These are phyloP conservation scores for Laburnicola sp. DNA, from an alignment of 2,329 filamentous ascomycete genomes.

Conservation along the genomic window DNA sequence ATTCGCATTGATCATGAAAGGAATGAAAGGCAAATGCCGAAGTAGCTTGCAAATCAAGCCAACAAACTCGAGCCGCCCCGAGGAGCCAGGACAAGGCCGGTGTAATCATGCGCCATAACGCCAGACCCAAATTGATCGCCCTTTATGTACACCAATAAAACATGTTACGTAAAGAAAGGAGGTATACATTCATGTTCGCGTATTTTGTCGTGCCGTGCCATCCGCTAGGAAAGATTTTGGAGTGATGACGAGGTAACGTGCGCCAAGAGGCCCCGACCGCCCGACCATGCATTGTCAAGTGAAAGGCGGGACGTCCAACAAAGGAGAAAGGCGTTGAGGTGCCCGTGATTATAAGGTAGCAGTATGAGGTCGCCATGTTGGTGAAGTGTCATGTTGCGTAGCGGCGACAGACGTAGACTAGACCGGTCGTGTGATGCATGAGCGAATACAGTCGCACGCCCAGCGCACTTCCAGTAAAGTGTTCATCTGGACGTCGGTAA, in stretches of 20 bases:
- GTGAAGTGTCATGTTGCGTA: conserved; percentile 10
- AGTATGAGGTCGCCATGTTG: conserved; percentile 15
- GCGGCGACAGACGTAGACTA: conserved; percentile 13
- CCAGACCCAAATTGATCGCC: conserved; percentile 5
- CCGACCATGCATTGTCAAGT: conserved; percentile 30
- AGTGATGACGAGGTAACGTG: conserved; percentile 24
- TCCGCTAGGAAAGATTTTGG: conserved; percentile 1
- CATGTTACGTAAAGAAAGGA: conserved; percentile 15
- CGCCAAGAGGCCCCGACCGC: conserved; percentile 30
- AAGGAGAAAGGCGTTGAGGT: conserved; percentile 27
- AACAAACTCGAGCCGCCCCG: background rate
- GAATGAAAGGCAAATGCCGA: conserved; percentile 4
- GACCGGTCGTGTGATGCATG: conserved; percentile 8
- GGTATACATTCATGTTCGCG: conserved; percentile 5
- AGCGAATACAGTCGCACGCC: conserved; percentile 14
- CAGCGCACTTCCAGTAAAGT: conserved; percentile 20
- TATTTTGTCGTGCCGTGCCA: conserved; percentile 6
- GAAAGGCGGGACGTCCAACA: conserved; percentile 23
- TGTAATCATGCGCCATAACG: conserved; percentile 14
- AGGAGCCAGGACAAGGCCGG: background rate
- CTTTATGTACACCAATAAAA: conserved; percentile 13
- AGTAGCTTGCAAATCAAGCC: background rate
- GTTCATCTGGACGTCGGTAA: conserved; percentile 39
- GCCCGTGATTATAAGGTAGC: conserved; percentile 36
- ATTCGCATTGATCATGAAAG: background rate